Base-by-base conservation (phyloP, 2,329 filamentous ascomycete species). In the Diaporthe helianthi region DNA sequence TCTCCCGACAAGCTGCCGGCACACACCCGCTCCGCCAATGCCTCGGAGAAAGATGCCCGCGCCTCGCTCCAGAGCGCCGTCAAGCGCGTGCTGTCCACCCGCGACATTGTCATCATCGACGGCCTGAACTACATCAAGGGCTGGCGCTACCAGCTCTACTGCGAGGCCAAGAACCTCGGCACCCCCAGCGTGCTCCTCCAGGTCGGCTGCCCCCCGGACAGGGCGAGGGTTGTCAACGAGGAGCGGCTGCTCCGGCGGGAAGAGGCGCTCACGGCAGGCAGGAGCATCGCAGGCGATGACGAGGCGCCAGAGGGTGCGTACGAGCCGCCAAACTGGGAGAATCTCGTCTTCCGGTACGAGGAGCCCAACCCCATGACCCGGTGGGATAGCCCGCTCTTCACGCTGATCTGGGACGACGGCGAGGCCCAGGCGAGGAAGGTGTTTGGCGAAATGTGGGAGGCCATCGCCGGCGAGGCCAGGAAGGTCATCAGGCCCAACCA, bases 51-150 rank as follows among this genome's bases (percentile, higher is more conserved):
- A 79, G 91, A 95, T 80, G 93, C 92, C 1, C 88, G 93, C 31
- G 93, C 93, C 1, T 85, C 89, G 51, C 84, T 93, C 67, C 93
- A 92, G 78, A 93, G 87, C 71, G 92, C 93, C 71, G 90, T 95
- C 54, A 95, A 95, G 83, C 86, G 93, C 52, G 86, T 90, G 60
- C 84, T 97, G 36, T 89, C 87, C 71, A 86, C 89, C 68, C 88
- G 89, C 75, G 91, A 93, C 76, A 89, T 97, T 69, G 92, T 96
- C 65, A 88, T 97, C 55, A 87, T 93, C 19, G 93, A 97, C 77
- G 89, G 90, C 1, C 82, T 93, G 71, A 96, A 96, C 80, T 97
- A 96, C 80, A 97, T 97, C 81, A 96, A 96, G 79, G 93, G 93
- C 46, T 96, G 92, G 87, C 86, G 93, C 60, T 97, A 97, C 78